Evolutionary conservation across 2,329 filamentous ascomycete genomes (phyloP).

Genomic region (Triangularia setosa): DNA sequence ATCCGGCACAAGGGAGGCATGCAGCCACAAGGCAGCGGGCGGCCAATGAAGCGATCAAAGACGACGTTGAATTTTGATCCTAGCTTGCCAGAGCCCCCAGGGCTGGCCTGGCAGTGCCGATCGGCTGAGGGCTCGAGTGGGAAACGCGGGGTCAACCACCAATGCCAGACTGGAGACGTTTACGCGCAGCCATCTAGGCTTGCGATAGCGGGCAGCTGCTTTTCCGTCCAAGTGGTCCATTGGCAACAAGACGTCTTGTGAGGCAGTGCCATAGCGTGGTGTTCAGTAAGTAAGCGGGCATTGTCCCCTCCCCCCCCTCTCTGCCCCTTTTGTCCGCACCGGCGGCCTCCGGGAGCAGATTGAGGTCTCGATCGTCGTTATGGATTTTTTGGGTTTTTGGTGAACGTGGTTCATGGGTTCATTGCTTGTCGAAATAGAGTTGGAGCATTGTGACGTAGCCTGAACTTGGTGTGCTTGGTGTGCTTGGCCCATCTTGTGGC

Average conservation of each 20-base stretch:
- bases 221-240: no score
- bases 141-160: not conserved
- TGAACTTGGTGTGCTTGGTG: constrained; percentile 4
- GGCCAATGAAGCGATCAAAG: constrained; percentile 7
- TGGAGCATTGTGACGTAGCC: constrained; percentile 21
- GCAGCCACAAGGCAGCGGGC: not conserved
- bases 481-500: not conserved
- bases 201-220: no score
- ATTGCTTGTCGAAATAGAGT: constrained; percentile 21
- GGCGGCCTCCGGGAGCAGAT: not conserved
- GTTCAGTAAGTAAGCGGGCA: no score
- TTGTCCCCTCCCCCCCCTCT: no score
- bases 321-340: no score
- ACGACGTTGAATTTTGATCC: not conserved
- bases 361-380: not conserved
- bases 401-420: not conserved
- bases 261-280: not conserved
- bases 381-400: not conserved
- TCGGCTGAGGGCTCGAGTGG: constrained; percentile 11
- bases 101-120: constrained; percentile 10
- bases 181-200: no score
- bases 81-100: constrained; percentile 4
- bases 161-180: no score
- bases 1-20: not conserved
- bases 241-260: not conserved